Conservation (phyloP, 257 asterid species). For the Lithospermum erythrorhizon region DNA sequence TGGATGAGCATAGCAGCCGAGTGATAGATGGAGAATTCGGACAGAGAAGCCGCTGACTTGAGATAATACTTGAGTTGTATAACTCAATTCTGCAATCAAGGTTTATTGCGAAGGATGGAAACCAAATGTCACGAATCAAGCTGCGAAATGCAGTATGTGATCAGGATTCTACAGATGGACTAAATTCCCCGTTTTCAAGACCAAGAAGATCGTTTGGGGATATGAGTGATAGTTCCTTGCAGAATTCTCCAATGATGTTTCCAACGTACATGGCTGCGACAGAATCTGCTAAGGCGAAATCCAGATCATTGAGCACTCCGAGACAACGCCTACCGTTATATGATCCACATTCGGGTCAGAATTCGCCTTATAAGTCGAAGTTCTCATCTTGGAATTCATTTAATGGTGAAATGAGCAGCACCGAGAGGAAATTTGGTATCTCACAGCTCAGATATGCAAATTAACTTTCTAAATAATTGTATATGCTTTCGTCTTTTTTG, state of each 20-base stretch:
- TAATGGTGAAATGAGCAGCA: slow-evolving; percentile 27
- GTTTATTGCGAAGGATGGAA: slow-evolving; percentile 22
- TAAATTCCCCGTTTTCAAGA: slow-evolving; percentile 38
- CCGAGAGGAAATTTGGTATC: slow-evolving; percentile 29
- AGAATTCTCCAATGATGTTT: slow-evolving; percentile 40
- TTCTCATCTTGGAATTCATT: slow-evolving; percentile 44
- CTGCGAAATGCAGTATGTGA: slow-evolving; percentile 22
- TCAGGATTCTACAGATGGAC: slow-evolving; percentile 31
- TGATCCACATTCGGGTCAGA: slow-evolving; percentile 48
- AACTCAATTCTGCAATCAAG: slow-evolving; percentile 22
- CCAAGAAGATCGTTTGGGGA: slow-evolving; percentile 64
- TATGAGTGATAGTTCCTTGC: slow-evolving; percentile 40
- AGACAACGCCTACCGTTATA: slow-evolving; percentile 46
- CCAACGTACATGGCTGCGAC: slow-evolving; percentile 83
- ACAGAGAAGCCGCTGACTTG: slow-evolving; percentile 19
- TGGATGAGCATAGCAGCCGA: slow-evolving; percentile 27
- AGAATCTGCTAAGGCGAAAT: slow-evolving; percentile 76
- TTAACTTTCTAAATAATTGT: not conserved
- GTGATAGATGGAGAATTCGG: slow-evolving; percentile 22
- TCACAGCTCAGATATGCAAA: slow-evolving; percentile 25
- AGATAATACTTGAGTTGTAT: slow-evolving; percentile 13
- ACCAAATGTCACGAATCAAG: slow-evolving; percentile 24
- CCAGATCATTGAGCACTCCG: slow-evolving; percentile 70
- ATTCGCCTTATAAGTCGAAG: slow-evolving; percentile 46
- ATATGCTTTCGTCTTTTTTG: not conserved